phyloP scores from a whole-genome alignment of 805 yeast species.

The Nakazawaea laoshanensis region DNA sequence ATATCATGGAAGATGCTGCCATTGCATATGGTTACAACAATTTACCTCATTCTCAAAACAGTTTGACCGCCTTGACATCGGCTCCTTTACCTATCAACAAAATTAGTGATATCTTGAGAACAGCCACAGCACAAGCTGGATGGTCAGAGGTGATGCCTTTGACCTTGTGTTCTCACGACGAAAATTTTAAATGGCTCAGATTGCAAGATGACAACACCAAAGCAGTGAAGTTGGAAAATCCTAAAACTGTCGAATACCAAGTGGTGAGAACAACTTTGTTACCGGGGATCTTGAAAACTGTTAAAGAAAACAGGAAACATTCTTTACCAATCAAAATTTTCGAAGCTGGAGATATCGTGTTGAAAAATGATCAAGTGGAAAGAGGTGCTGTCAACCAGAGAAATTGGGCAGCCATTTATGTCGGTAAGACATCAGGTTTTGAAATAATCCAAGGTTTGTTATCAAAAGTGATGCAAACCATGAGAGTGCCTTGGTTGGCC shows the following conservation, averaged over 20 bases:
- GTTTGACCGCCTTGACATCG: constrained; percentile 73
- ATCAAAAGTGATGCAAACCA: constrained; percentile 92
- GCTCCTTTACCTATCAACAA: constrained; percentile 87
- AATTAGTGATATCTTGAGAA: constrained; percentile 81
- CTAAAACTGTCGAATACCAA: constrained; percentile 94
- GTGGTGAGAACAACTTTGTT: constrained; percentile 92
- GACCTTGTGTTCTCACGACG: constrained; percentile 93
- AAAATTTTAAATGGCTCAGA: constrained; percentile 84
- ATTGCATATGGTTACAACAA: constrained; percentile 93
- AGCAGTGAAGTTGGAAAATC: constrained; percentile 90
- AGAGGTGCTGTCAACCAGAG: constrained; percentile 89
- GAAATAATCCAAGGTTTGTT: constrained; percentile 91
- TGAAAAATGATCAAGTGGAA: constrained; percentile 72
- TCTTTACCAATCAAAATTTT: constrained; percentile 91
- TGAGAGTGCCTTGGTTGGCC: constrained; percentile 80
- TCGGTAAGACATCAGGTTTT: constrained; percentile 93
- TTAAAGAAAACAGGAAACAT: constrained; percentile 93
- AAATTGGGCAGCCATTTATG: constrained; percentile 89
- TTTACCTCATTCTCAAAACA: constrained; percentile 69
- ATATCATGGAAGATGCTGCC: constrained; percentile 97
- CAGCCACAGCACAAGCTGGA: constrained; percentile 89
- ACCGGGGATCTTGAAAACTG: constrained; percentile 92
- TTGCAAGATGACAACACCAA: constrained; percentile 60
- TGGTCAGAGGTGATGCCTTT: constrained; percentile 95
- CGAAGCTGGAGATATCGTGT: constrained; percentile 91